phyloP scores from a whole-genome alignment of 2,329 filamentous ascomycete species.

The Calonectria pteridis region DNA sequence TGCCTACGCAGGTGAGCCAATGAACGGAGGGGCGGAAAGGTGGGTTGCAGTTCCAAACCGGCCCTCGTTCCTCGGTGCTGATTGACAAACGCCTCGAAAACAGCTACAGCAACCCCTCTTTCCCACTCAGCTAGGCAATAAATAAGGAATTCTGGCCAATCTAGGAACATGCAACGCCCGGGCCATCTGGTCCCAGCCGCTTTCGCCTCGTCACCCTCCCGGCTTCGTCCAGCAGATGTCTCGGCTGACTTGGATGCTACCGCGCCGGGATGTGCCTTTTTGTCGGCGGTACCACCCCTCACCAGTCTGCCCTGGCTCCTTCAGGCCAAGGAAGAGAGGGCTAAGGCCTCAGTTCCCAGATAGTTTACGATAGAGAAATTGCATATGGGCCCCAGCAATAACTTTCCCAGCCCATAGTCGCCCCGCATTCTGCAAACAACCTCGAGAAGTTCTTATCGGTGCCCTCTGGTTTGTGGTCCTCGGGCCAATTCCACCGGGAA shows the following conservation, averaged over 20 bases:
- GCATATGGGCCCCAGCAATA: not conserved
- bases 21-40: not conserved
- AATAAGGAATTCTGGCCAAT: not conserved
- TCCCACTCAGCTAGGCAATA: not conserved
- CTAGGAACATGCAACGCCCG: not conserved
- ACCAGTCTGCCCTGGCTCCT: not conserved
- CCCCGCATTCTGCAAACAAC: slow-evolving; percentile 46
- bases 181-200: not conserved
- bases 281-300: not conserved
- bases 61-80: not conserved
- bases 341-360: not conserved
- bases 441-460: slow-evolving; percentile 36
- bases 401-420: slow-evolving; percentile 2
- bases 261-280: not conserved
- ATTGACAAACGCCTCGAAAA: slow-evolving; percentile 4
- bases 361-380: slow-evolving; percentile 7
- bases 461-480: slow-evolving; percentile 25
- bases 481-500: slow-evolving; percentile 28
- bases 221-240: slow-evolving; percentile 11
- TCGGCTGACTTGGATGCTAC: slow-evolving; percentile 15
- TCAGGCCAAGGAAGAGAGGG: not conserved
- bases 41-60: not conserved
- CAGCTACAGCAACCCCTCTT: slow-evolving; percentile 7
- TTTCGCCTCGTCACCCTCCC: not conserved
- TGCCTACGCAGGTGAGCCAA: slow-evolving; percentile 13